A percentile compares a stretch with the other conserved stretches of the same genome.
Evolutionary conservation across 1,139 yeast species (phyloP).

Genomic region (Debaryomyces sp.): DNA sequence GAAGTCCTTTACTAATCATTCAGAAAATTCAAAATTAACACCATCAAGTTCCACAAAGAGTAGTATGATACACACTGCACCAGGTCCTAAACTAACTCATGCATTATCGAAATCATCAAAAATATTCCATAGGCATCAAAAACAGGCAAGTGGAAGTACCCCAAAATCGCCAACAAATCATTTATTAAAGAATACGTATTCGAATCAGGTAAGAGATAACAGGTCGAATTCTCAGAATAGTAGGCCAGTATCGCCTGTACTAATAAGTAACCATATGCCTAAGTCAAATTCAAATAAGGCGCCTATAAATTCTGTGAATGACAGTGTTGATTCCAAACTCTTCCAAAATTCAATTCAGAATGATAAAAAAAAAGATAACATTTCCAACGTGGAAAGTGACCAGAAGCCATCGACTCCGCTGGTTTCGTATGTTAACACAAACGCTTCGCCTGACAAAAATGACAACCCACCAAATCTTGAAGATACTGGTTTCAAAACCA

Average conservation of each 20-base stretch:
- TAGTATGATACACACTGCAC: slow-evolving; percentile 7
- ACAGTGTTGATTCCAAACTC: not conserved
- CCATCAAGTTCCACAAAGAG: slow-evolving; percentile 8
- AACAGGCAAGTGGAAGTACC: slow-evolving; percentile 9
- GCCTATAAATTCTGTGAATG: not conserved
- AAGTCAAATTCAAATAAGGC: not conserved
- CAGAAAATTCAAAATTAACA: slow-evolving; percentile 9
- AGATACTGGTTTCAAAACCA: not conserved
- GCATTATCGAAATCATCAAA: slow-evolving; percentile 36
- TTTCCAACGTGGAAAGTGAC: not conserved
- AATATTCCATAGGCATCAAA: slow-evolving; percentile 32
- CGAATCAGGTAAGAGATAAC: slow-evolving; percentile 36
- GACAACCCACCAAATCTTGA: slow-evolving; percentile 1
- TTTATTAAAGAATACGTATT: slow-evolving; percentile 31
- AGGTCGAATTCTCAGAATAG: slow-evolving; percentile 30
- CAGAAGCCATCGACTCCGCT: not conserved
- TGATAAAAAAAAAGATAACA: not conserved
- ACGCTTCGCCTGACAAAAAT: not conserved
- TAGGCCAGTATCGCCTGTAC: slow-evolving; percentile 29
- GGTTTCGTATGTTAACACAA: not conserved
- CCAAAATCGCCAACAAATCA: slow-evolving; percentile 10
- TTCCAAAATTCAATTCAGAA: not conserved
- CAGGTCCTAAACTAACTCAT: slow-evolving; percentile 26
- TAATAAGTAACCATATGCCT: slow-evolving; percentile 3
- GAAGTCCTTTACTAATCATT: not conserved